These are phyloP conservation scores for Kappamyces sp. DNA, from an alignment of 192 early-diverging fungal species.

Conservation along the genomic window DNA sequence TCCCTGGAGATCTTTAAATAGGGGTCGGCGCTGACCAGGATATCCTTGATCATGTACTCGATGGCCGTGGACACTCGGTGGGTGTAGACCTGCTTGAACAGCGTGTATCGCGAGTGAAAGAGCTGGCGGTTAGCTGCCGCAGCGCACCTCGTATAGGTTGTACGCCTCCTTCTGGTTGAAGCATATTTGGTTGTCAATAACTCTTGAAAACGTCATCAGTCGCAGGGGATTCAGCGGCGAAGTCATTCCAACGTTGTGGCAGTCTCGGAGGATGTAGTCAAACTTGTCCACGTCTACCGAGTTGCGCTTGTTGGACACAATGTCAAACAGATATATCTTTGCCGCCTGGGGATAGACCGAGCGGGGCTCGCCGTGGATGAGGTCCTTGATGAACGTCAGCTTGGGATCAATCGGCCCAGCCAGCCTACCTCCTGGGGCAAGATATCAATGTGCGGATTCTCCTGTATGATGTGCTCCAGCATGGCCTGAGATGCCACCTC, in stretches of 20 bases:
- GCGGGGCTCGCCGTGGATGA: slow-evolving; percentile 38
- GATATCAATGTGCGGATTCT: slow-evolving; percentile 65
- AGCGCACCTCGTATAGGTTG: slow-evolving; percentile 66
- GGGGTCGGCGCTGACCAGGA: slow-evolving; percentile 73
- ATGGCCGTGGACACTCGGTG: slow-evolving; percentile 68
- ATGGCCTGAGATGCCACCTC: slow-evolving; percentile 80
- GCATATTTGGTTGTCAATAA: slow-evolving; percentile 85
- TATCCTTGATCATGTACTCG: slow-evolving; percentile 89
- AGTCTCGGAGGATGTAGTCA: slow-evolving; percentile 56
- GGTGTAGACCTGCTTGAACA: slow-evolving; percentile 70
- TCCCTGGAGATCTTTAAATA: slow-evolving; percentile 50
- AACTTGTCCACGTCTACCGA: slow-evolving; percentile 92
- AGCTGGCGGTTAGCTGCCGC: slow-evolving; percentile 3
- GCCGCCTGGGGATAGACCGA: slow-evolving; percentile 22
- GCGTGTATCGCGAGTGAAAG: slow-evolving; percentile 23
- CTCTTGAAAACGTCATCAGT: slow-evolving; percentile 73
- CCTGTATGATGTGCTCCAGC: slow-evolving; percentile 73
- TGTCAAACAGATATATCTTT: slow-evolving; percentile 83
- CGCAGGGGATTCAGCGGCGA: slow-evolving; percentile 54
- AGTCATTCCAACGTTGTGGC: slow-evolving; percentile 71
- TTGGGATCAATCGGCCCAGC: background rate
- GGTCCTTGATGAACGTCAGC: slow-evolving; percentile 40
- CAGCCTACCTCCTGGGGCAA: slow-evolving; percentile 16
- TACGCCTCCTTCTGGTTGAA: slow-evolving; percentile 86
- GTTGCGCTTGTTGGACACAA: slow-evolving; percentile 93